These are phyloP conservation scores for Cardiosporidium cionae DNA, from an alignment of 169 alveolate genomes.

Conservation along the genomic window DNA sequence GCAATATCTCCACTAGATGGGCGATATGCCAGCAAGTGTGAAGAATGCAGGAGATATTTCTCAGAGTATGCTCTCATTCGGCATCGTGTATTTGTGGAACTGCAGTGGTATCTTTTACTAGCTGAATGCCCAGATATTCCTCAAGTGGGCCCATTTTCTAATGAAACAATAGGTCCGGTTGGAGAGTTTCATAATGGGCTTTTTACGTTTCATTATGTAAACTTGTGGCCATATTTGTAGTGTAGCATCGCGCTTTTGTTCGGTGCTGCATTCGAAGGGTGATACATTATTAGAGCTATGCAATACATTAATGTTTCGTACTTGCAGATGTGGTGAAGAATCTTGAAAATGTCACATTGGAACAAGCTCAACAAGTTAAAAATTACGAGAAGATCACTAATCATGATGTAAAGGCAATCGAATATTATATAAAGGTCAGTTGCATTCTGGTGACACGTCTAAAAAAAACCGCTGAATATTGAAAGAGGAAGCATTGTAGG, in stretches of 20 bases:
- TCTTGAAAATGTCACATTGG: not conserved
- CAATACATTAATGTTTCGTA: not conserved
- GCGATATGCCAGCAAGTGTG: not conserved
- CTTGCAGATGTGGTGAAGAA: not conserved
- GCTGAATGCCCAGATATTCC: not conserved
- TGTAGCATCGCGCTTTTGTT: too few species aligned
- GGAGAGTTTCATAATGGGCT: too few species aligned
- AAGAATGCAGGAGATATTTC: not conserved
- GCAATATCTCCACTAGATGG: not conserved
- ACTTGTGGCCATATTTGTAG: too few species aligned
- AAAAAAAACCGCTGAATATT: too few species aligned
- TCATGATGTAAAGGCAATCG: slow-evolving; percentile 31
- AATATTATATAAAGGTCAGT: slow-evolving; percentile 4
- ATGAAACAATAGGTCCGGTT: not conserved
- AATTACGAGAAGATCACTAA: slow-evolving; percentile 2
- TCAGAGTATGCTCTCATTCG: not conserved
- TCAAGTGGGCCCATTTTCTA: not conserved
- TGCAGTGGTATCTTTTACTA: not conserved
- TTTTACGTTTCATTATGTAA: too few species aligned
- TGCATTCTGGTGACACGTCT: too few species aligned
- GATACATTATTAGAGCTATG: too few species aligned
- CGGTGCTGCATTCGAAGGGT: too few species aligned
- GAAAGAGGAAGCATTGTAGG: too few species aligned
- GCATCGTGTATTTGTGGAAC: not conserved
- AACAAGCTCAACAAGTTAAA: not conserved